Evolutionary conservation across 768 basidiomycete species (phyloP), one percentile per base, ranked within the genome.

Genomic region (Suillus alpinus): DNA sequence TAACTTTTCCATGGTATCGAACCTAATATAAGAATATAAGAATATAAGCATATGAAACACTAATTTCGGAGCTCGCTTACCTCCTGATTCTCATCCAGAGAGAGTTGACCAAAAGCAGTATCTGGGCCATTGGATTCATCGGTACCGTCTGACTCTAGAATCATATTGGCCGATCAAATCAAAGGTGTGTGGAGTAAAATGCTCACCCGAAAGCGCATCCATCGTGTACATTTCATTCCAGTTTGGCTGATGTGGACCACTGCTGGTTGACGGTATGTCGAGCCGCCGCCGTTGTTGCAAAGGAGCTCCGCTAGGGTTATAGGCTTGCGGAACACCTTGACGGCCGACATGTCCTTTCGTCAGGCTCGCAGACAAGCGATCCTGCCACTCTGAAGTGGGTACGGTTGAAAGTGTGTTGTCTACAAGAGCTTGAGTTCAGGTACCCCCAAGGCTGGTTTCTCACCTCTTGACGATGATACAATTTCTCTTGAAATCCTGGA

Each of bases 311-410:
- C 70, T 63, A 23, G 68, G 62, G 40, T 76, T 69, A 51, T 71
- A 68, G 36, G 69, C 62, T 31, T 69, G 68, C 14, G 72, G 65
- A 56, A 29, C 23, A n/a, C 53, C 37, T 18, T 37, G 47, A 18
- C 50, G 59, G 51, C 63, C 64, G 20, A 47, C 61, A 20, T 40
- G 57, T 13, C 65, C 67, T 56, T 73, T 77, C 6, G 79, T 79
- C 51, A 91, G 73, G 6, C 81, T 81, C 62, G 79, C 79, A 26
- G 86, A 83, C 18, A 92, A 78, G 58, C 81, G 85, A 55, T 92
- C 89, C 69, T 92, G 90, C 90, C 90, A 92, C 69, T 92, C 88
- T 61, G 81, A 75, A 0, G 87, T 89, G 6, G 90, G 90, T 31
- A 83, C 79, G 18, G 85, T 81, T 26, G 85, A 82, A 62, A 86